A percentile compares a stretch with the other conserved stretches of the same genome.
phyloP scores from a whole-genome alignment of 2,329 filamentous ascomycete genomes.

The Neonectria hederae region DNA sequence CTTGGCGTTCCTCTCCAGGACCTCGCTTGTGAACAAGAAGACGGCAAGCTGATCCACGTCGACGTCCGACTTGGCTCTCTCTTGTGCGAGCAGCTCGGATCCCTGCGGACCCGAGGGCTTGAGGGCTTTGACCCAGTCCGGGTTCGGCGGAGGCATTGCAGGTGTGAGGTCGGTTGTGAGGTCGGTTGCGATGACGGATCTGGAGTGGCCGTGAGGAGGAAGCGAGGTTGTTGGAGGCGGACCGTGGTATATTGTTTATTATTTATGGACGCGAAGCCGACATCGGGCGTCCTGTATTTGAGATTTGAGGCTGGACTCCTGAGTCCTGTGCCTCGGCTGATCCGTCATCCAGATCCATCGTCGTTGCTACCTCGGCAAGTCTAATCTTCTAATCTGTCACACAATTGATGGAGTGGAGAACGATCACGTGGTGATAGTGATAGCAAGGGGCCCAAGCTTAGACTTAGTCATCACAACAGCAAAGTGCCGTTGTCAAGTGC shows the following conservation, averaged over 20 bases:
- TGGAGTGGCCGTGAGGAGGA: neutral
- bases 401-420: too few relatives aligned
- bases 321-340: too few relatives aligned
- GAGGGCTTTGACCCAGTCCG: slow-evolving; percentile 49
- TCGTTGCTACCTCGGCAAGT: too few relatives aligned
- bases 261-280: neutral
- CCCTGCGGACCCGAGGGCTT: slow-evolving; percentile 69
- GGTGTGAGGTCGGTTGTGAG: neutral
- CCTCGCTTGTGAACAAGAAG: slow-evolving; percentile 74
- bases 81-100: slow-evolving; percentile 72
- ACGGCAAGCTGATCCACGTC: slow-evolving; percentile 73
- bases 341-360: too few relatives aligned
- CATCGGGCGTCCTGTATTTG: neutral
- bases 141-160: slow-evolving; percentile 43
- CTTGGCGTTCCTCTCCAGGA: slow-evolving; percentile 66
- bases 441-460: too few relatives aligned
- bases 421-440: too few relatives aligned
- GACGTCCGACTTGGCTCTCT: slow-evolving; percentile 74
- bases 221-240: neutral
- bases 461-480: too few relatives aligned
- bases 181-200: neutral
- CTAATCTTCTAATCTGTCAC: too few relatives aligned
- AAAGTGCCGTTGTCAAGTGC: too few relatives aligned
- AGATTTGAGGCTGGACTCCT: too few relatives aligned
- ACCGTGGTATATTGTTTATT: neutral